Evolutionary conservation across 1,139 yeast genomes (phyloP), one percentile per base, ranked within the genome.

Genomic region (Pichia sp.): DNA sequence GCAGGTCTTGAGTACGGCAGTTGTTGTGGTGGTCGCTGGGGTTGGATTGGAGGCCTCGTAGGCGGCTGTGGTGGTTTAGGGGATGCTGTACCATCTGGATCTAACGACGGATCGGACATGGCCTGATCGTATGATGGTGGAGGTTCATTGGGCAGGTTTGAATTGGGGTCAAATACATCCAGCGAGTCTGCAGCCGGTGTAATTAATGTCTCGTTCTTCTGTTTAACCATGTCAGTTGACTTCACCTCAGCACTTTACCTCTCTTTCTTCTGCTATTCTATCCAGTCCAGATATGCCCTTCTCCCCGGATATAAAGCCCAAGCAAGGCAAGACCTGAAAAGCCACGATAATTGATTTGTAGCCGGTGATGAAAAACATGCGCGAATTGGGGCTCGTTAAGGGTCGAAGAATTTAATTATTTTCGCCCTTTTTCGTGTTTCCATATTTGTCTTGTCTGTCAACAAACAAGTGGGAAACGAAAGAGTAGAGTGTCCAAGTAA

Each of bases 81-180:
- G 40, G 32, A 26, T 9, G 42, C 36, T 33, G 31, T 7, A n/a
- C 8, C 26, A 7, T 23, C 23, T 34, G 26, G 26, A 16, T 34
- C 26, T 34, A 23, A 7, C 2, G 46, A 38, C 8, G 52, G 52
- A 35, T 46, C 49, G 1, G 40, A 27, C 38, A 52, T 37, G 1
- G 60, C 55, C 28, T 56, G 57, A 10, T 63, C 67, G 44, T 67
- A 67, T 2, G 65, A 57, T 9, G 71, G 71, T 8, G 66, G 63
- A 4, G 58, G 49, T 39, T 55, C 59, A 9, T 49, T 11, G 1
- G 61, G 59, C 2, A 42, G 41, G 16, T 46, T 33, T 9, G 38
- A 50, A 37, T 55, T 55, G n/a, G 56, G 52, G 29, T 54, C 58
- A 23, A 26, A 51, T 2, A 46, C 45, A 10, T 48, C 35, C 33